A percentile compares a stretch with the other conserved stretches of the same genome.
phyloP scores from a whole-genome alignment of 495 filamentous ascomycete species.

The Thermochaetoides thermophila region DNA sequence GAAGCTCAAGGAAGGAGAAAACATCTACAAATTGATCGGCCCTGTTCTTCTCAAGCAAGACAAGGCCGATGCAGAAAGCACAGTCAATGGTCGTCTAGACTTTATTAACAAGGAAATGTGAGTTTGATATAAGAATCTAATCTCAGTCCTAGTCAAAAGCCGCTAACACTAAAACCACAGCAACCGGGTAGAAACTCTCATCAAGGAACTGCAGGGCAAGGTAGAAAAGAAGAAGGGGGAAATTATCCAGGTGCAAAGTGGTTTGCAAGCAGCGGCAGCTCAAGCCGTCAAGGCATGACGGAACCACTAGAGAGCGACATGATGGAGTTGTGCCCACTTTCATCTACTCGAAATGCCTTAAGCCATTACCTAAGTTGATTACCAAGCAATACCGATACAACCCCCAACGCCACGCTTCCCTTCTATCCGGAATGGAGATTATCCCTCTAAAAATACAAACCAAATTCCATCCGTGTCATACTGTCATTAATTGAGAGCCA shows the following conservation, averaged over 20 bases:
- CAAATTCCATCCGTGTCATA: neutral
- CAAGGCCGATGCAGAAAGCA: slow-evolving; percentile 68
- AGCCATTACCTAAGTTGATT: no score
- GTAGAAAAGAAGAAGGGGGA: slow-evolving; percentile 59
- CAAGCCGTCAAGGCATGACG: slow-evolving; percentile 13
- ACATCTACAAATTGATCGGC: slow-evolving; percentile 89
- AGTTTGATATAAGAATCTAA: neutral
- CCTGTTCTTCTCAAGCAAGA: slow-evolving; percentile 93
- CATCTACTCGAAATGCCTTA: no score
- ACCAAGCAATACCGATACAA: slow-evolving; percentile 5
- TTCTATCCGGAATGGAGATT: slow-evolving; percentile 8
- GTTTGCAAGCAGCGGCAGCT: slow-evolving; percentile 21
- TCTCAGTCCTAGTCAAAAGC: neutral
- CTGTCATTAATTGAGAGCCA: slow-evolving; percentile 17
- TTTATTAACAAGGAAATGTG: slow-evolving; percentile 94
- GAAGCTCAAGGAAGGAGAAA: slow-evolving; percentile 58
- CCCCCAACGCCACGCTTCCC: slow-evolving; percentile 11
- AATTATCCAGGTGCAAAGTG: slow-evolving; percentile 32
- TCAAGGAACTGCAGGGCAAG: slow-evolving; percentile 64
- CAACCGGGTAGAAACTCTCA: slow-evolving; percentile 66
- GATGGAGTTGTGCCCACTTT: no score
- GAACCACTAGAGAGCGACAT: neutral
- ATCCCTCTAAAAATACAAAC: slow-evolving; percentile 6
- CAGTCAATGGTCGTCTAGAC: slow-evolving; percentile 76
- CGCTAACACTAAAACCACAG: slow-evolving; percentile 27